A percentile compares a stretch with the other conserved stretches of the same genome.
These are phyloP conservation scores for Acorus calamus DNA, from an alignment of 106 monocot species.

Conservation along the genomic window DNA sequence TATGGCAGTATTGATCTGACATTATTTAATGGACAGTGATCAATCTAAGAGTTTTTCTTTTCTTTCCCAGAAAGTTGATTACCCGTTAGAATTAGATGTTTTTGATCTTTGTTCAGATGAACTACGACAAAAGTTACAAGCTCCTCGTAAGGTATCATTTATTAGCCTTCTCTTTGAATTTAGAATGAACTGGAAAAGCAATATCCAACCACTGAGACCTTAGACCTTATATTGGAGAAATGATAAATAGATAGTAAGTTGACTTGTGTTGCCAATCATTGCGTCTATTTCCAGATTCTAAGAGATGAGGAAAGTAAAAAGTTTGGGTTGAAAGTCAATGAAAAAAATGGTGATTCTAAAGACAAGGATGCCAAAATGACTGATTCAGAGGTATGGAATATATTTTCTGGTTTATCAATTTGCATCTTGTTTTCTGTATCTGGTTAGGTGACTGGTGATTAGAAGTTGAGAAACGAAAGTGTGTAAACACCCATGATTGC, in stretches of 20 bases:
- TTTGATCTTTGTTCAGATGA: conserved; percentile 98
- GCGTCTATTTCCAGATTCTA: conserved; percentile 33
- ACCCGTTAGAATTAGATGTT: conserved; percentile 92
- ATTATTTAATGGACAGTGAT: too few species aligned
- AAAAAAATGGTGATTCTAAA: conserved; percentile 29
- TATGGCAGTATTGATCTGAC: too few species aligned
- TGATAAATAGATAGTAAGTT: not conserved
- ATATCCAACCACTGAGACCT: too few species aligned
- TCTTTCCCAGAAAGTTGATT: conserved; percentile 83
- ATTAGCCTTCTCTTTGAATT: not conserved
- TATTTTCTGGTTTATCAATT: not conserved
- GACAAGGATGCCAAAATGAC: conserved; percentile 24
- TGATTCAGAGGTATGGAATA: conserved; percentile 25
- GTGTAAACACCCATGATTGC: too few species aligned
- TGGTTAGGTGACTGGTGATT: too few species aligned
- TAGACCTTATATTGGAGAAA: too few species aligned
- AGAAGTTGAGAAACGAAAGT: too few species aligned
- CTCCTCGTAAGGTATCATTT: conserved; percentile 65
- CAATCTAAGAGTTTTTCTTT: not conserved
- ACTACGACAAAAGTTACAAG: conserved; percentile 72
- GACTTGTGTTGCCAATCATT: not conserved
- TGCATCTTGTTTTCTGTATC: too few species aligned
- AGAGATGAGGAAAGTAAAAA: conserved; percentile 85
- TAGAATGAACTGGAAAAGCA: too few species aligned
- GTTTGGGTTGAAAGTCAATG: conserved; percentile 62